Percentiles rank a stretch among this genome's conserved stretches.
phyloP scores from a whole-genome alignment of 345 rosid species.

The Salix koriyanagi region DNA sequence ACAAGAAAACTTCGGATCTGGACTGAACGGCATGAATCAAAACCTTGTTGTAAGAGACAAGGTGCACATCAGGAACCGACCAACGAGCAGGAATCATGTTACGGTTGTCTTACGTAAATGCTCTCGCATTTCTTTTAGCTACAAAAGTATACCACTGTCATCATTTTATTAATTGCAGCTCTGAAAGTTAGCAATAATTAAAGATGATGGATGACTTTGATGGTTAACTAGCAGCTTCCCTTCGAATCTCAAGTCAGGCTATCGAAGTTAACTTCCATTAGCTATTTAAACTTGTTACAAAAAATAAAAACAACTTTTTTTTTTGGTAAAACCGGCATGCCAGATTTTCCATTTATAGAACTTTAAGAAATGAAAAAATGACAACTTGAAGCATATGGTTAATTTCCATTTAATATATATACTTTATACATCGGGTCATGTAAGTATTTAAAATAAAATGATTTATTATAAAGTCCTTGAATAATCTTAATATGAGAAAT shows the following conservation, averaged over 20 bases:
- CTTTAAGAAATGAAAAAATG: too few relatives aligned
- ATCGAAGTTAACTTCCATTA: background rate
- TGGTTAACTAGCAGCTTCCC: background rate
- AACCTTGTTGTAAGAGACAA: background rate
- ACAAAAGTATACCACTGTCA: background rate
- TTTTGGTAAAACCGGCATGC: too few relatives aligned
- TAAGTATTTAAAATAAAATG: too few relatives aligned
- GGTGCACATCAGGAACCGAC: background rate
- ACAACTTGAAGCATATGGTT: too few relatives aligned
- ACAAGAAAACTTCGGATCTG: too few relatives aligned
- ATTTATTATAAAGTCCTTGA: too few relatives aligned
- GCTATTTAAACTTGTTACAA: background rate
- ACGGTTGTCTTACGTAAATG: background rate
- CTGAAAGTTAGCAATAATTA: background rate
- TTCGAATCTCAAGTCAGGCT: background rate
- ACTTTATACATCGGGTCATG: too few relatives aligned
- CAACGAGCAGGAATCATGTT: background rate
- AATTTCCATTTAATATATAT: too few relatives aligned
- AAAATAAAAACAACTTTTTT: background rate
- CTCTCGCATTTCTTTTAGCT: background rate
- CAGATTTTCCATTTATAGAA: too few relatives aligned
- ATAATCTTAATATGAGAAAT: too few relatives aligned
- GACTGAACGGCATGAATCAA: background rate
- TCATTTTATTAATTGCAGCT: background rate
- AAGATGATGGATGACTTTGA: background rate